Percentiles rank a stretch among this genome's conserved stretches.
These are phyloP conservation scores for Physaria fendleri DNA, from an alignment of 345 rosid species.

Conservation along the genomic window DNA sequence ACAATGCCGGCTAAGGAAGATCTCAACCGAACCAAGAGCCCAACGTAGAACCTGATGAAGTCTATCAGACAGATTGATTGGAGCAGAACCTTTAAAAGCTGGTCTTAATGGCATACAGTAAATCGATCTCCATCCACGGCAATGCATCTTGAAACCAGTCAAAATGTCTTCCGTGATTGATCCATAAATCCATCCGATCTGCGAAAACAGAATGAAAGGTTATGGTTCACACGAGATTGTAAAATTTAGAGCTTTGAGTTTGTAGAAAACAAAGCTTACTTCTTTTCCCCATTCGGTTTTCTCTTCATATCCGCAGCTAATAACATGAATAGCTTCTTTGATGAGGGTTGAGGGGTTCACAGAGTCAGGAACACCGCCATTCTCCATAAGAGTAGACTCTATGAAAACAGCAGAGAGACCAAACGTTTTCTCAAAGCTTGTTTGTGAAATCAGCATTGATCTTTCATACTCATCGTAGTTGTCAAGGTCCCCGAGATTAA, in stretches of 20 bases:
- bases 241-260: not conserved
- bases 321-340: conserved; percentile 97
- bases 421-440: conserved; percentile 94
- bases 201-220: conserved; percentile 10
- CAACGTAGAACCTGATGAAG: conserved; percentile 92
- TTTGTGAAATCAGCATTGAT: conserved; percentile 90
- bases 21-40: conserved; percentile 97
- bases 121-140: conserved; percentile 97
- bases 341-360: conserved; percentile 71
- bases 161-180: conserved; percentile 93
- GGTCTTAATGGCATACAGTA: conserved; percentile 98
- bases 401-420: conserved; percentile 91
- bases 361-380: conserved; percentile 93
- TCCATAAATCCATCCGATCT: conserved; percentile 99
- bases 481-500: too few species aligned
- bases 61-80: conserved; percentile 93
- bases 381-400: conserved; percentile 85
- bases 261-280: conserved; percentile 30
- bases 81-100: conserved; percentile 97
- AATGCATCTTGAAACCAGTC: conserved; percentile 97
- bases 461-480: too few species aligned
- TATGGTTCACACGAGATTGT: not conserved
- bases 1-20: conserved; percentile 93
- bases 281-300: conserved; percentile 98
- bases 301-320: conserved; percentile 92